Conservation (phyloP, 192 early-diverging fungal genomes). For the Chytriomyces sp. region DNA sequence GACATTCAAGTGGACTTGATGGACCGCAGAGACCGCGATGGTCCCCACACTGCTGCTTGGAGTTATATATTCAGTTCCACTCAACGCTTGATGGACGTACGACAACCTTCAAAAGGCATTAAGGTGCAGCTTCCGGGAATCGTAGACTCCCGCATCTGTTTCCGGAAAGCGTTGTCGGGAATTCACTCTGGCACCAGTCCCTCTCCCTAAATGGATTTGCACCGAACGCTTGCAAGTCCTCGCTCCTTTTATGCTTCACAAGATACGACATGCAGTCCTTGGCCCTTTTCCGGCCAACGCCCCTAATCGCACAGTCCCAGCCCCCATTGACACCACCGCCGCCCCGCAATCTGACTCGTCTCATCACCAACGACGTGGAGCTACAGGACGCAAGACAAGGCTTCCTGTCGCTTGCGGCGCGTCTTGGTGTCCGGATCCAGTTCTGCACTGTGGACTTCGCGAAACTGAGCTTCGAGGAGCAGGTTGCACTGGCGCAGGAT, state of each 20-base stretch:
- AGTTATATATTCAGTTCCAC: slow-evolving; percentile 3
- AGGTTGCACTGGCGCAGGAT: slow-evolving; percentile 1
- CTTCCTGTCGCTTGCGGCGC: no score
- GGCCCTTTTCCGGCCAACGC: no score
- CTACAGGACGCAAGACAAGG: no score
- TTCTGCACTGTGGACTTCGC: slow-evolving; percentile 14
- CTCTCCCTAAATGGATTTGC: no score
- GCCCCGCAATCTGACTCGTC: no score
- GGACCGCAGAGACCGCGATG: neutral
- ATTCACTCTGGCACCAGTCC: slow-evolving; percentile 27
- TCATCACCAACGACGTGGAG: no score
- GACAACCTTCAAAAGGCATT: no score
- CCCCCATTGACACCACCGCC: no score
- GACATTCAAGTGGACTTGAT: neutral
- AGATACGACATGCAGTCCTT: neutral
- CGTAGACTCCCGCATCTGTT: neutral
- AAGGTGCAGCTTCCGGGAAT: neutral
- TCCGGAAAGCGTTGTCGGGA: slow-evolving; percentile 11
- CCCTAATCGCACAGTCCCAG: no score
- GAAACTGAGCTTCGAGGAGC: neutral
- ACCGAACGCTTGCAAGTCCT: no score
- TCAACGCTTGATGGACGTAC: slow-evolving; percentile 19
- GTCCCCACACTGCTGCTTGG: slow-evolving; percentile 14
- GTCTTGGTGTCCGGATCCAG: neutral
- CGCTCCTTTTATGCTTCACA: neutral